Evolutionary conservation across 345 rosid genomes (phyloP).

Genomic region (Aegle marmelos): DNA sequence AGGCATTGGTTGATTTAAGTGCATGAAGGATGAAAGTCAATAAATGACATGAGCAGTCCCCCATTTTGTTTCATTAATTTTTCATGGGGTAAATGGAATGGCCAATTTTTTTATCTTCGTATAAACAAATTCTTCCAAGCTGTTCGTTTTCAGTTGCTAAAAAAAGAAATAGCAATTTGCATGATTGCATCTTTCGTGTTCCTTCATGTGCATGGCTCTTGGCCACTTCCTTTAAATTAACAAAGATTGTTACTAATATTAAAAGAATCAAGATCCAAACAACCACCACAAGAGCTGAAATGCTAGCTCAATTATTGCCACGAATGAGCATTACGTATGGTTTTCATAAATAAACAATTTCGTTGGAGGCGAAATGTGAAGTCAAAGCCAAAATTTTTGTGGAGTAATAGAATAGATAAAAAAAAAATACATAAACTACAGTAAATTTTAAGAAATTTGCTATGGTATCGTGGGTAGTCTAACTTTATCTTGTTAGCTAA

Average conservation of each 20-base stretch:
- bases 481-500: neutral
- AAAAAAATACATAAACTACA: neutral
- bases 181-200: neutral
- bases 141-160: neutral
- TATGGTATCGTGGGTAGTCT: neutral
- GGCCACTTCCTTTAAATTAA: neutral
- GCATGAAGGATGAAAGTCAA: neutral
- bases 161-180: neutral
- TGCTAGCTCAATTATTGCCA: conserved; percentile 1
- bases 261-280: neutral
- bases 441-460: neutral
- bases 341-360: neutral
- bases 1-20: neutral
- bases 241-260: neutral
- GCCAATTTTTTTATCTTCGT: neutral
- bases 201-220: neutral
- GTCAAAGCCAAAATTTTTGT: neutral
- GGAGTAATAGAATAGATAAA: neutral
- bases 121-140: neutral
- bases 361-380: neutral
- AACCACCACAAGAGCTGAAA: conserved; percentile 2
- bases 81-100: neutral
- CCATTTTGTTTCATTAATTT: neutral
- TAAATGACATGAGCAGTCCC: neutral
- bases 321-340: neutral